These are phyloP conservation scores for Boletus bicolor DNA, from an alignment of 768 basidiomycete species.

Conservation along the genomic window DNA sequence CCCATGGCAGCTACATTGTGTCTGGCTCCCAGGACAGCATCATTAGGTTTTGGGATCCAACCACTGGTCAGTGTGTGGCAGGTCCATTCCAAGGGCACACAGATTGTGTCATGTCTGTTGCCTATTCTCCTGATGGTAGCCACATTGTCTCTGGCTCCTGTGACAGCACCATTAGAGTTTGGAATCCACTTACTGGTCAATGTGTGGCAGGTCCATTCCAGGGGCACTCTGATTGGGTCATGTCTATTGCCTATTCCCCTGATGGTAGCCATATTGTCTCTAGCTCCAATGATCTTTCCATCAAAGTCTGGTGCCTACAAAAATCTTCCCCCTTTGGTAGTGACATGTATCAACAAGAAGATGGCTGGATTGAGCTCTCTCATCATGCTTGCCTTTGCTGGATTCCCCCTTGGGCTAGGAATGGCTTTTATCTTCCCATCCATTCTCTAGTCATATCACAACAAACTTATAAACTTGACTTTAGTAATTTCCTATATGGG, in stretches of 20 bases:
- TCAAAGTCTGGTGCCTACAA: neutral
- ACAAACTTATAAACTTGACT: neutral
- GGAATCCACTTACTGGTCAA: no score
- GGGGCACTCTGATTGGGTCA: no score
- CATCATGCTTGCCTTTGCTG: neutral
- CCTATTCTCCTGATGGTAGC: no score
- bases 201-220: no score
- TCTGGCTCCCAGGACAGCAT: neutral
- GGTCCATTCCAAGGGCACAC: slow-evolving; percentile 1
- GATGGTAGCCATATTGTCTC: neutral
- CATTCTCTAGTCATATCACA: neutral
- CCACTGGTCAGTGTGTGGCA: slow-evolving; percentile 1
- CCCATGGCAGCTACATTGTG: neutral
- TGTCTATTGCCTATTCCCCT: neutral
- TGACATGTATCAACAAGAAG: neutral
- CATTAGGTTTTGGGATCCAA: slow-evolving; percentile 11
- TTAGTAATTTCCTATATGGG: neutral
- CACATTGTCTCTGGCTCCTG: no score
- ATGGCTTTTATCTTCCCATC: neutral
- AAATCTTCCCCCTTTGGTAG: neutral
- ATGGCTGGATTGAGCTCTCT: neutral
- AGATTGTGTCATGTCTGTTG: no score
- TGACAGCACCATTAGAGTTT: no score
- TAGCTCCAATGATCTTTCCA: neutral
- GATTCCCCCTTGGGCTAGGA: neutral